Base-by-base conservation (phyloP, 345 rosid species). In the Carallia brachiata region DNA sequence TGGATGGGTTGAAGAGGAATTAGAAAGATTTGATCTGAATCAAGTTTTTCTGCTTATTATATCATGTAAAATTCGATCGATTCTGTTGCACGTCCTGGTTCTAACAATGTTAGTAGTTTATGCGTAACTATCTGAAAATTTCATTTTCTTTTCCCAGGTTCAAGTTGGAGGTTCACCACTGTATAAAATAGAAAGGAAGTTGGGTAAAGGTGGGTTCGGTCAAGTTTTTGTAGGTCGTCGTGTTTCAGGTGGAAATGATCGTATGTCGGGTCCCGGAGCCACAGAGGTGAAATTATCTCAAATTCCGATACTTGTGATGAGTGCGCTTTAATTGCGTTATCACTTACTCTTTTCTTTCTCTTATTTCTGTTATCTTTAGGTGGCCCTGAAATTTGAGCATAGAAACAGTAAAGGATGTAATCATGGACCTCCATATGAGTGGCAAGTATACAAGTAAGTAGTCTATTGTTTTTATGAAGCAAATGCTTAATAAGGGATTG, bases 241-340 rank as follows among this genome's bases (percentile, higher is more conserved):
- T 40, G 73, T 65, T 37, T 57, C 8, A 30, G 80, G 76, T n/a
- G 80, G 80, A 52, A 77, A 57, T 72, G 79, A 71, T 10, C 72
- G 79, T 4, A 16, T 70, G 2, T 28, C n/a, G 13, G 97, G 97
- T 73, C 74, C 97, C 62, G 91, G 88, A 37, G 91, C 95, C 66
- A 7, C 80, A 76, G 97, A 95, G 97, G 99, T 95, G 79, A 70
- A 77, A 6, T 66, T 23, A 65, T 65, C 32, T 61, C 48, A 68
- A 6, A 61, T 60, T 68, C 28, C 4, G 37, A 30, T 73, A n/a
- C 6, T 65, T 30, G 1, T 19, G 63, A 17, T 52, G 8, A 52
- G 58, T 60, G 2, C 52, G 53, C 19, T 23, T 56, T 63, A 52
- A 61, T 34, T 12, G 9, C 48, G 63, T 67, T 52, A 6, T 6